Conservation (phyloP, 331 rosid species). For the Pyracantha coccinea region DNA sequence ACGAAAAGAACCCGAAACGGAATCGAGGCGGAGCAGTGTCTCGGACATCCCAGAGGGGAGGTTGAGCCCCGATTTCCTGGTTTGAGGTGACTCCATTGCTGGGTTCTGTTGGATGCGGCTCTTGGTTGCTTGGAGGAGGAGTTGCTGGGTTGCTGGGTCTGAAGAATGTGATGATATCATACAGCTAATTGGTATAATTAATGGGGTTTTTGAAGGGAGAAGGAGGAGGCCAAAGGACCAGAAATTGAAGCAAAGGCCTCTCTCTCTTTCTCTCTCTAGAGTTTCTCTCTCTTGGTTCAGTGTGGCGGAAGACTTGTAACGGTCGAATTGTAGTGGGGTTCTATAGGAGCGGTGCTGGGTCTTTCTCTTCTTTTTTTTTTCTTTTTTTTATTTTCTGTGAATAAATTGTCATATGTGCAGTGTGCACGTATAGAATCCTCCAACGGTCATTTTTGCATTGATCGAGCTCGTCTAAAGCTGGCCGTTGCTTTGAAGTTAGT, state of each 20-base stretch:
- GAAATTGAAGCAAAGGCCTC: background rate
- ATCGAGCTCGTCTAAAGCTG: constrained; percentile 5
- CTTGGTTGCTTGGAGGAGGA: background rate
- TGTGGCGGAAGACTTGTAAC: constrained; percentile 33
- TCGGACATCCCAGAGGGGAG: constrained; percentile 89
- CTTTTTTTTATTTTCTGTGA: background rate
- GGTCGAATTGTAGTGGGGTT: constrained; percentile 40
- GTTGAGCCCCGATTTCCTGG: constrained; percentile 50
- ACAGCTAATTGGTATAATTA: background rate
- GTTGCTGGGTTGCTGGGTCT: background rate
- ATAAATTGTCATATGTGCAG: background rate
- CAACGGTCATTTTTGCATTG: constrained; percentile 27
- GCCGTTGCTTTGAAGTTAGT: constrained; percentile 6
- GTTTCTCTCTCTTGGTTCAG: background rate
- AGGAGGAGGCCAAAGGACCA: background rate
- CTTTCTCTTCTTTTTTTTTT: background rate
- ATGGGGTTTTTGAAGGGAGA: background rate
- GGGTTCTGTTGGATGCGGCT: background rate
- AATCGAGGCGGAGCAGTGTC: constrained; percentile 59
- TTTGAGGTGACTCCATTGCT: constrained; percentile 65
- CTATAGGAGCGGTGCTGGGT: constrained; percentile 16
- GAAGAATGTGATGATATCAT: background rate
- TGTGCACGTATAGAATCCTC: background rate
- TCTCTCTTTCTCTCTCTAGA: background rate
- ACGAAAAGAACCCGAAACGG: constrained; percentile 44